Percentiles rank a stretch among this genome's conserved stretches.
phyloP scores from a whole-genome alignment of 1,284 basidiomycete species.

The Leucoagaricus sp. region DNA sequence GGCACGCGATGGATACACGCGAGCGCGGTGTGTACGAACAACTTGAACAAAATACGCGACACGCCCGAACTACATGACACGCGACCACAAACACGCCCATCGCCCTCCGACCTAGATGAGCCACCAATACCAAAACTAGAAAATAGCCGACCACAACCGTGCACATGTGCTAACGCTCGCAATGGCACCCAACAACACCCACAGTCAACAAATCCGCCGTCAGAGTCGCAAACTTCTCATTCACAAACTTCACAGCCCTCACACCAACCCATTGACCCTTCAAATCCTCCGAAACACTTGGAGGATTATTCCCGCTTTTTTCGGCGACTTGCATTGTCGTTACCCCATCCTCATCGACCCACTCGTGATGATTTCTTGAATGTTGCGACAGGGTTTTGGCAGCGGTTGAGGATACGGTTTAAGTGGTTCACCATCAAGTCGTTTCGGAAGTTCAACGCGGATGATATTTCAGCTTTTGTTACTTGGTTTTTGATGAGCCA shows the following conservation, averaged over 20 bases:
- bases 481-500: constrained; percentile 96
- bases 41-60: not conserved
- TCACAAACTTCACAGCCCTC: not conserved
- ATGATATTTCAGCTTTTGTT: constrained; percentile 96
- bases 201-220: not conserved
- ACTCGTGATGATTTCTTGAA: constrained; percentile 87
- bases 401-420: constrained; percentile 89
- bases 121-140: not conserved
- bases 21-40: not conserved
- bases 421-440: constrained; percentile 98
- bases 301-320: constrained; percentile 84
- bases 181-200: not conserved
- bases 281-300: constrained; percentile 29
- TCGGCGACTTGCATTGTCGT: constrained; percentile 68
- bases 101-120: not conserved
- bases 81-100: not conserved
- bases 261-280: constrained; percentile 5
- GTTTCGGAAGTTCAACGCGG: constrained; percentile 94
- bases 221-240: not conserved
- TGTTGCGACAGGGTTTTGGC: constrained; percentile 88
- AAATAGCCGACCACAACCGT: not conserved
- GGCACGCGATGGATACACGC: constrained; percentile 7
- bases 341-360: constrained; percentile 81
- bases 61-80: not conserved
- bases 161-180: not conserved